A percentile compares a stretch with the other conserved stretches of the same genome.
phyloP scores from a whole-genome alignment of 208 protist genomes.

The Naegleria fowleri region DNA sequence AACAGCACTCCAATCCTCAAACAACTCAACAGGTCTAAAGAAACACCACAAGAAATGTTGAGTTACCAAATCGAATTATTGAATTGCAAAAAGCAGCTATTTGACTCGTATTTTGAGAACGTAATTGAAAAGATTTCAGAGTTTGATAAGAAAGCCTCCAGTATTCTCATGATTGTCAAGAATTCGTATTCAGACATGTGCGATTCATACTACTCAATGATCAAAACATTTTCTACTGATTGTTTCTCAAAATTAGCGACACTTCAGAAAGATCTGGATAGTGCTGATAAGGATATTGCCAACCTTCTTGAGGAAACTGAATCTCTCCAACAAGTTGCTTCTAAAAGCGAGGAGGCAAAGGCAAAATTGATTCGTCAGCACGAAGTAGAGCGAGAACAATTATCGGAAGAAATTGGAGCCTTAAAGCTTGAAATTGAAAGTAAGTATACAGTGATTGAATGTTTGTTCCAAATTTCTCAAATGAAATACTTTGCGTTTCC shows the following conservation, averaged over 20 bases:
- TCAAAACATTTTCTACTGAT: not conserved
- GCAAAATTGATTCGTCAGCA: not conserved
- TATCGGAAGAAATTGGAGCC: slow-evolving; percentile 45
- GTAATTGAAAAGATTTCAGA: not conserved
- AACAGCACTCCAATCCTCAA: not conserved
- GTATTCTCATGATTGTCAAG: not conserved
- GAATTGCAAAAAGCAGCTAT: not conserved
- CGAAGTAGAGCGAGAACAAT: slow-evolving; percentile 36
- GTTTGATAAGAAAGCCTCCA: not conserved
- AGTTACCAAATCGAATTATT: not conserved
- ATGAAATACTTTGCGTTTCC: too few relatives aligned
- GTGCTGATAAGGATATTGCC: not conserved
- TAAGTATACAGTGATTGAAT: too few relatives aligned
- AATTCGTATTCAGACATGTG: not conserved
- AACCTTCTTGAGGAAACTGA: slow-evolving; percentile 1
- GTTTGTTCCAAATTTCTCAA: too few relatives aligned
- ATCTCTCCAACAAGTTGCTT: not conserved
- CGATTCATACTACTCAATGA: not conserved
- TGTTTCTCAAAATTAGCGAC: not conserved
- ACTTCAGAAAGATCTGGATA: not conserved
- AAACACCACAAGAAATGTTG: not conserved
- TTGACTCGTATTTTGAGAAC: not conserved
- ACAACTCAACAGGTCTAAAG: not conserved
- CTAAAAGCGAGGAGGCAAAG: not conserved
- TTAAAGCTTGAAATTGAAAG: slow-evolving; percentile 51